Evolutionary conservation across 768 basidiomycete species (phyloP).

Genomic region (Sporobolomyces pararoseus): DNA sequence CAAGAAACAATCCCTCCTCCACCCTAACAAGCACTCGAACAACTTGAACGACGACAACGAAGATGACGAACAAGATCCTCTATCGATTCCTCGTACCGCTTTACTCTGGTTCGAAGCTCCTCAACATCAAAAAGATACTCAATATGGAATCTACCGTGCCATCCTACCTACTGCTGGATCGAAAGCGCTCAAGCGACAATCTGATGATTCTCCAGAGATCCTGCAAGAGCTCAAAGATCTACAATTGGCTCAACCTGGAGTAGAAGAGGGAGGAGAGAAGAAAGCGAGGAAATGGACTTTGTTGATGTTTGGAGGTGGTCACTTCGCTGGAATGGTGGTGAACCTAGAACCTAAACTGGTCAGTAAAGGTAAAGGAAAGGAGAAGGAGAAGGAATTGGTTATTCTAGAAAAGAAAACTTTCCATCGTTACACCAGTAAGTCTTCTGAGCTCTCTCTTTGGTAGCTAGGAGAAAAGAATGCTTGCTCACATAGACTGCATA

Average conservation of each 20-base stretch:
- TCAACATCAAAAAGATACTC: conserved; percentile 64
- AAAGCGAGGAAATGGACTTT: conserved; percentile 69
- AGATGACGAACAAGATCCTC: conserved; percentile 45
- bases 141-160: conserved; percentile 80
- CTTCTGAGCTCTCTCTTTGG: not conserved
- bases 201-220: conserved; percentile 51
- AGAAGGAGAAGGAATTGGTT: conserved; percentile 71
- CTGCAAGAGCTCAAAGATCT: conserved; percentile 63
- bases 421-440: conserved; percentile 94
- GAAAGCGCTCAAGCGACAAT: conserved; percentile 45
- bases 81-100: conserved; percentile 60
- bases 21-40: not conserved
- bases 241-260: conserved; percentile 54
- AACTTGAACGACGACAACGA: too few species aligned
- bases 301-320: conserved; percentile 96
- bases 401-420: conserved; percentile 89
- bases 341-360: conserved; percentile 47
- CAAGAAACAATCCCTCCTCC: conserved; percentile 56
- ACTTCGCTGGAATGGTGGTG: conserved; percentile 88
- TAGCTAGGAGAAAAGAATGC: not conserved
- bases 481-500: not conserved
- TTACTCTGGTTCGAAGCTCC: conserved; percentile 84
- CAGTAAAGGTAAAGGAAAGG: conserved; percentile 55
- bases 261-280: not conserved
- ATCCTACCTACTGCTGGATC: conserved; percentile 58